phyloP scores from a whole-genome alignment of 208 protist species.

The Phytomonas francai region DNA sequence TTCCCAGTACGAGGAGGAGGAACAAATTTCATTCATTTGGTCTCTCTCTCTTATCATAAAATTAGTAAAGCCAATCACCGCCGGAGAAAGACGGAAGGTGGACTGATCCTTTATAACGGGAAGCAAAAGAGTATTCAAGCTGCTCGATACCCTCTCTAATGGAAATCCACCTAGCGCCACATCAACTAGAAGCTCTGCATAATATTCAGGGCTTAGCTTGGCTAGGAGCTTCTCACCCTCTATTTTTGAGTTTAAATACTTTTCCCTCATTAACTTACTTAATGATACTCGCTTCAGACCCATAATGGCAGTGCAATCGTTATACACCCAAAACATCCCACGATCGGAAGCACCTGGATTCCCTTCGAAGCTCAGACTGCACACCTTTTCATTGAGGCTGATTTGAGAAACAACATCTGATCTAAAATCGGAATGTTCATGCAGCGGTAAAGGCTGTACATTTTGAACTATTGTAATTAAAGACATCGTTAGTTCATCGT shows the following conservation, averaged over 20 bases:
- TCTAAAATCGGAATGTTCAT: not conserved
- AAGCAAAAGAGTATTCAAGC: conserved; percentile 21
- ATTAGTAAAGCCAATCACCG: conserved; percentile 19
- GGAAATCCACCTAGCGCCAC: conserved; percentile 23
- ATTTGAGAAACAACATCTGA: not conserved
- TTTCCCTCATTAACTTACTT: conserved; percentile 26
- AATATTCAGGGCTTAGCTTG: conserved; percentile 16
- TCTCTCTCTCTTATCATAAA: conserved; percentile 22
- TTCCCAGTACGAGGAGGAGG: conserved; percentile 28
- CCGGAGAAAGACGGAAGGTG: conserved; percentile 23
- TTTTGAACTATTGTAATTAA: not conserved
- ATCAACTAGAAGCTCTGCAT: conserved; percentile 26
- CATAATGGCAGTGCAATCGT: conserved; percentile 23
- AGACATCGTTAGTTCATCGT: not conserved
- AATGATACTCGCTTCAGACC: conserved; percentile 28
- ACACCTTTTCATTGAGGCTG: not conserved
- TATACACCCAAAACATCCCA: conserved; percentile 44
- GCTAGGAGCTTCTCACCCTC: conserved; percentile 17
- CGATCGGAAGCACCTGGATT: not conserved
- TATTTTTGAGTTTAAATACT: conserved; percentile 17
- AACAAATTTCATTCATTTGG: conserved; percentile 27
- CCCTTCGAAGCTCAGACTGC: not conserved
- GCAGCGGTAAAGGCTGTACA: not conserved
- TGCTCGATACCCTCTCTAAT: conserved; percentile 11
- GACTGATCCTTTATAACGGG: conserved; percentile 12